Base-by-base conservation (phyloP, 139 green algal species). In the Diplosphaera chodatii region DNA sequence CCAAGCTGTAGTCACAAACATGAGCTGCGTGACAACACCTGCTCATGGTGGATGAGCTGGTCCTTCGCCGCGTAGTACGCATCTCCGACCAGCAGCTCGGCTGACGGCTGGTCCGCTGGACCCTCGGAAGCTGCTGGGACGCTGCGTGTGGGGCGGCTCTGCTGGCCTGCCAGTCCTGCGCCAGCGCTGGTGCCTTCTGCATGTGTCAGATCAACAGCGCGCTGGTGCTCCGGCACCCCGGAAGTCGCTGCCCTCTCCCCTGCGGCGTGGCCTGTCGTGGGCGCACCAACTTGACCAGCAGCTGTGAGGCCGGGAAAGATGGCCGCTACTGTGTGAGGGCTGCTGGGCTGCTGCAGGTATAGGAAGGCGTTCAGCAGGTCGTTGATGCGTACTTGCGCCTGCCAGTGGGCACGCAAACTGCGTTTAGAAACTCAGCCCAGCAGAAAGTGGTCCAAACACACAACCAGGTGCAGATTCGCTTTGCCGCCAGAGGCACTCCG, bases 321-420 rank as follows among this genome's bases (percentile, higher is more conserved):
- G 16, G 48, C 48, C 18, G 48, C 48, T 18, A 59, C 48, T 25
- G 48, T 59, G 48, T 18, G 13, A 18, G 48, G 25, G 63, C 55
- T 64, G 27, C 15, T 72, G 33, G 27, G 29, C 16, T 10, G 71
- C n/a, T 32, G 18, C 48, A 59, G 48, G 48, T 73, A 31, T 20
- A 34, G 55, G 1, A 78, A 67, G 23, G 67, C 66, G 59, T 78
- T 78, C 1, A 78, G 37, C 40, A 78, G 67, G 37, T 78, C 66
- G 62, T 78, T 78, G 34, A 59, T 78, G 27, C 66, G 71, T 3
- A 59, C 64, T 16, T 67, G 55, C 2, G 73, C 73, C 73, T 78
- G 63, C 25, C 34, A 29, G n/a, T 5, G 1, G 32, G 32, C 29
- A 32, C n/a, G n/a, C n/a, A n/a, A n/a, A n/a, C n/a, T n/a, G n/a